phyloP scores from a whole-genome alignment of 164 flowering plant species.

The Amborella trichopoda region DNA sequence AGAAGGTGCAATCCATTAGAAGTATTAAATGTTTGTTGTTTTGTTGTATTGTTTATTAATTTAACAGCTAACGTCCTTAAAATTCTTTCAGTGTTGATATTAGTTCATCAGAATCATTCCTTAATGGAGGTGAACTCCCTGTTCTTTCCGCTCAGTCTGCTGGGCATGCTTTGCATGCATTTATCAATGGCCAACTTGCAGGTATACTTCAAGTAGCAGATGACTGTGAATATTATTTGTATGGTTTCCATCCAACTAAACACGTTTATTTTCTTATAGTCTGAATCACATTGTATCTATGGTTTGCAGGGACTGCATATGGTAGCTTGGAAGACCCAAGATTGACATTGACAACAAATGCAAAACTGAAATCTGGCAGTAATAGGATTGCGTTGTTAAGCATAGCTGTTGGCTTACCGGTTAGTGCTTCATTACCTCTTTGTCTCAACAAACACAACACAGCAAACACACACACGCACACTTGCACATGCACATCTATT shows the following conservation, averaged over 20 bases:
- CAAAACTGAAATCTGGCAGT: constrained; percentile 50
- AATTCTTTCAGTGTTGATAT: constrained; percentile 38
- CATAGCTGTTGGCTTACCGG: constrained; percentile 86
- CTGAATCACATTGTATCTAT: background rate
- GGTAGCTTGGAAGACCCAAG: constrained; percentile 54
- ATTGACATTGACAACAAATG: constrained; percentile 39
- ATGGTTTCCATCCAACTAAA: constrained; percentile 36
- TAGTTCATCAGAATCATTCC: constrained; percentile 42
- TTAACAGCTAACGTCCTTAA: too few species aligned
- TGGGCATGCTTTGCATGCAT: constrained; percentile 80
- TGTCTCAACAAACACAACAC: too few species aligned
- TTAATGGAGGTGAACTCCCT: constrained; percentile 49
- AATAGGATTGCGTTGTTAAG: constrained; percentile 77
- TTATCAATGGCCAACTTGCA: constrained; percentile 59
- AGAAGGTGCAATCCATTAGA: background rate
- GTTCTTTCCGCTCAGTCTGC: constrained; percentile 66
- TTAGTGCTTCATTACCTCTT: constrained; percentile 16
- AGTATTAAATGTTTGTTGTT: background rate
- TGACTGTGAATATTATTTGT: constrained; percentile 9
- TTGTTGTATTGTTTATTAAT: background rate
- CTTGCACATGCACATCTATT: too few species aligned
- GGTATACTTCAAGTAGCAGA: constrained; percentile 35
- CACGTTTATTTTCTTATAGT: background rate
- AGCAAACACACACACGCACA: too few species aligned
- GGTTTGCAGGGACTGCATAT: constrained; percentile 51